phyloP scores from a whole-genome alignment of 768 basidiomycete genomes.

The Pholiota molesta region DNA sequence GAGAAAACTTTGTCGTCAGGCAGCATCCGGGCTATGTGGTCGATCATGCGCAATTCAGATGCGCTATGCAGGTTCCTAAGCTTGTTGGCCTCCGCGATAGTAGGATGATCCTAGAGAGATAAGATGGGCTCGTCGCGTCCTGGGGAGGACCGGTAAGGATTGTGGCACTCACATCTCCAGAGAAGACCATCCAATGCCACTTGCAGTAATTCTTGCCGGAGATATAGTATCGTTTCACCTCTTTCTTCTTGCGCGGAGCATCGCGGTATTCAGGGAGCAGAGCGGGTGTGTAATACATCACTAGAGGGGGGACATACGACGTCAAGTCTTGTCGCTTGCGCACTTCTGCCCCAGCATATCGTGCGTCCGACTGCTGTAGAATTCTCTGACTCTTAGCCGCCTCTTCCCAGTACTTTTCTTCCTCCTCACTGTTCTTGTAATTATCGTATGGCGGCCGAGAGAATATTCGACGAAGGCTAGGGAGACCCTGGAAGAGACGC shows the following conservation, averaged over 20 bases:
- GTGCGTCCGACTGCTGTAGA: constrained; percentile 22
- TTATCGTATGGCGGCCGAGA: neutral
- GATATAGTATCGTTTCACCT: constrained; percentile 6
- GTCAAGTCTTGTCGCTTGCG: neutral
- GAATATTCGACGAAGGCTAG: neutral
- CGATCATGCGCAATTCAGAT: constrained; percentile 16
- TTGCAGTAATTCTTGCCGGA: constrained; percentile 18
- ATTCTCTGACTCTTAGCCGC: constrained; percentile 9
- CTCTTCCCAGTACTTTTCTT: constrained; percentile 23
- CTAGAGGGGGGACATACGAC: constrained; percentile 18
- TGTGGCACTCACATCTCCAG: constrained; percentile 10
- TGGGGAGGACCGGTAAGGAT: neutral
- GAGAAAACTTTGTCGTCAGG: constrained; percentile 16
- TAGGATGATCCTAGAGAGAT: constrained; percentile 18
- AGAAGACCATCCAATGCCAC: constrained; percentile 26
- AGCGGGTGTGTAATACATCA: constrained; percentile 27
- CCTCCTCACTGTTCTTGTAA: constrained; percentile 12
- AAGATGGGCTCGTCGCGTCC: neutral
- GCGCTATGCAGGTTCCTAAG: constrained; percentile 13
- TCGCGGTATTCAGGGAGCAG: constrained; percentile 16
- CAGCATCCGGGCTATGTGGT: constrained; percentile 19
- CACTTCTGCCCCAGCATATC: constrained; percentile 15
- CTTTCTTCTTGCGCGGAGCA: neutral
- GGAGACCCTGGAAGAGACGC: neutral
- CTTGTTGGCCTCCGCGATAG: constrained; percentile 12